phyloP scores from a whole-genome alignment of 305 asterid genomes.

The Fraxinus greggii region DNA sequence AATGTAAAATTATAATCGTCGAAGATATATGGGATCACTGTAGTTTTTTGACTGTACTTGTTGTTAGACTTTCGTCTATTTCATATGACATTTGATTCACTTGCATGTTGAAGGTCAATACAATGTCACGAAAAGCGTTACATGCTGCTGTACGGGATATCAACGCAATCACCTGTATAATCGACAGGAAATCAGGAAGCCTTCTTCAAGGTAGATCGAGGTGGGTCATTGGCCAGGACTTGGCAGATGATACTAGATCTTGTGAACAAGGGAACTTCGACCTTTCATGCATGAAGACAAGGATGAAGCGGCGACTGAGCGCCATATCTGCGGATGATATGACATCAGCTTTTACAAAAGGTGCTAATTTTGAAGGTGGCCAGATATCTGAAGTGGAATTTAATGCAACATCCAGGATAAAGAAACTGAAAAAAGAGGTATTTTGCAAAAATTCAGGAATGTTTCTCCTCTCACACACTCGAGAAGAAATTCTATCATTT shows the following conservation, averaged over 20 bases:
- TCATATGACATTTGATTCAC: constrained; percentile 5
- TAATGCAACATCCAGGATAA: constrained; percentile 10
- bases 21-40: neutral
- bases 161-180: constrained; percentile 27
- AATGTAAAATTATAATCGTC: neutral
- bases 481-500: neutral
- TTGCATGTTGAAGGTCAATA: constrained; percentile 40
- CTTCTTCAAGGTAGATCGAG: constrained; percentile 13
- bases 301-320: constrained; percentile 30
- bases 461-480: neutral
- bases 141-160: constrained; percentile 35
- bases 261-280: constrained; percentile 11
- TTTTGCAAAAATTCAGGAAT: neutral
- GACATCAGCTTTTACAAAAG: neutral
- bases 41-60: neutral
- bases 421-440: constrained; percentile 41
- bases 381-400: constrained; percentile 13
- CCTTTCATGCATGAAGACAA: constrained; percentile 1
- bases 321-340: constrained; percentile 8
- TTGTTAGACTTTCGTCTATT: neutral
- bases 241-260: constrained; percentile 34
- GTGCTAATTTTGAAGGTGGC: neutral
- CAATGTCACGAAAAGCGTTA: constrained; percentile 29
- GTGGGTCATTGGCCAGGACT: constrained; percentile 22
- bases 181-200: constrained; percentile 27